These are phyloP conservation scores for Acanthamoeba healyi DNA, from an alignment of 208 protist species.

Conservation along the genomic window DNA sequence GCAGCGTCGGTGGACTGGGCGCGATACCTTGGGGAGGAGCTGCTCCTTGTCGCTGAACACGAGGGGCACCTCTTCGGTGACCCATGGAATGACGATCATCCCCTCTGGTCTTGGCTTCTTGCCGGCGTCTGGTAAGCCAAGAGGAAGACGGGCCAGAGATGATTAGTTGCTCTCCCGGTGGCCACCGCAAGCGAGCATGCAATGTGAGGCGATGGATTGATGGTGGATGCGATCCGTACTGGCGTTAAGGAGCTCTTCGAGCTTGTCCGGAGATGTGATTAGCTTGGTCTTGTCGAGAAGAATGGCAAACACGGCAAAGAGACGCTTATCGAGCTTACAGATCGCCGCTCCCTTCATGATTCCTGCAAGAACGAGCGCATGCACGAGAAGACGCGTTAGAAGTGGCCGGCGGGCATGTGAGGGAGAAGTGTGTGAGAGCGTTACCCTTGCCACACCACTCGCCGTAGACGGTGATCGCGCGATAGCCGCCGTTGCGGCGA, in stretches of 20 bases:
- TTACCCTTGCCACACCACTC: slow-evolving; percentile 73
- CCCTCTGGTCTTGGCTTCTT: slow-evolving; percentile 23
- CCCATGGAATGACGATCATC: slow-evolving; percentile 55
- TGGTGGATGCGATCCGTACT: background rate
- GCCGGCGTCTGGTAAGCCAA: background rate
- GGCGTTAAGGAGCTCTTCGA: background rate
- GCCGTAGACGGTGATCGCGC: slow-evolving; percentile 53
- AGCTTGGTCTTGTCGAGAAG: slow-evolving; percentile 57
- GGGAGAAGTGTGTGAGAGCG: background rate
- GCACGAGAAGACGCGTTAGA: background rate
- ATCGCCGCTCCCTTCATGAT: slow-evolving; percentile 74
- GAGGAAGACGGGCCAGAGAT: too few species aligned
- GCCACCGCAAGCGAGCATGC: background rate
- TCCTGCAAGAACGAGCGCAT: background rate
- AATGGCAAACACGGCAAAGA: slow-evolving; percentile 63
- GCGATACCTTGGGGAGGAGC: slow-evolving; percentile 17
- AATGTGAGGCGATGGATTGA: background rate
- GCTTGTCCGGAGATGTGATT: slow-evolving; percentile 23
- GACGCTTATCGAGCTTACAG: slow-evolving; percentile 51
- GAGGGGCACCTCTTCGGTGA: slow-evolving; percentile 28
- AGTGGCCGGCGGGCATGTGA: background rate
- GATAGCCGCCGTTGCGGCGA: slow-evolving; percentile 37
- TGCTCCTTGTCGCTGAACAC: slow-evolving; percentile 58
- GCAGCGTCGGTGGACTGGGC: background rate
- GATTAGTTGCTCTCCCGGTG: too few species aligned